A percentile compares a stretch with the other conserved stretches of the same genome.
phyloP scores from a whole-genome alignment of 352 stramenopile genomes.

The Aphanomyces cochlioides region DNA sequence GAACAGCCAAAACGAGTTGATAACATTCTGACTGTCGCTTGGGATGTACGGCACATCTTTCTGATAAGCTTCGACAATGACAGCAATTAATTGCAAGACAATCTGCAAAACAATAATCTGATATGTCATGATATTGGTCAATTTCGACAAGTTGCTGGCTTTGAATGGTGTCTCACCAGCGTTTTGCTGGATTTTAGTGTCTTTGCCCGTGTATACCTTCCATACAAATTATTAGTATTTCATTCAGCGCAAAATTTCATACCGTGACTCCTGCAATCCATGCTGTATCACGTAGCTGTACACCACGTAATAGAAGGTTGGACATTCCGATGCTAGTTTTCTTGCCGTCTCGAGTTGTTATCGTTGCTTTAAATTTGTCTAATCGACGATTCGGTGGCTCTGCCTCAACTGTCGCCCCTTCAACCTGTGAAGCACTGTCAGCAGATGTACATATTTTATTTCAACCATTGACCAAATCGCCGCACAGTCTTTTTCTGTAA shows the following conservation, averaged over 20 bases:
- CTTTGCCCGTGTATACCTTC: constrained; percentile 76
- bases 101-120: constrained; percentile 71
- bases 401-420: constrained; percentile 36
- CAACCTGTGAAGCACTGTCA: not conserved
- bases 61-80: constrained; percentile 37
- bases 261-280: constrained; percentile 62
- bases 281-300: constrained; percentile 64
- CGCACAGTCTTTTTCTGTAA: not conserved
- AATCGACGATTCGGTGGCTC: constrained; percentile 57
- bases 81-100: constrained; percentile 46
- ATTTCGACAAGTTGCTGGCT: constrained; percentile 58
- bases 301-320: constrained; percentile 69
- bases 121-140: constrained; percentile 82
- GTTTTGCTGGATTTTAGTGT: constrained; percentile 86
- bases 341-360: constrained; percentile 35
- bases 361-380: constrained; percentile 76
- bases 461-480: constrained; percentile 19
- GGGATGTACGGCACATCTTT: constrained; percentile 12
- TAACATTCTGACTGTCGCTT: constrained; percentile 11
- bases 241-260: not conserved
- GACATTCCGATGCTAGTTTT: constrained; percentile 52
- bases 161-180: constrained; percentile 70
- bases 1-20: constrained; percentile 55
- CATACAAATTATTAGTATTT: not conserved
- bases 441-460: not conserved